Evolutionary conservation across 192 early-diverging fungal species (phyloP).

Genomic region (Rhizoclosmatium sp.): DNA sequence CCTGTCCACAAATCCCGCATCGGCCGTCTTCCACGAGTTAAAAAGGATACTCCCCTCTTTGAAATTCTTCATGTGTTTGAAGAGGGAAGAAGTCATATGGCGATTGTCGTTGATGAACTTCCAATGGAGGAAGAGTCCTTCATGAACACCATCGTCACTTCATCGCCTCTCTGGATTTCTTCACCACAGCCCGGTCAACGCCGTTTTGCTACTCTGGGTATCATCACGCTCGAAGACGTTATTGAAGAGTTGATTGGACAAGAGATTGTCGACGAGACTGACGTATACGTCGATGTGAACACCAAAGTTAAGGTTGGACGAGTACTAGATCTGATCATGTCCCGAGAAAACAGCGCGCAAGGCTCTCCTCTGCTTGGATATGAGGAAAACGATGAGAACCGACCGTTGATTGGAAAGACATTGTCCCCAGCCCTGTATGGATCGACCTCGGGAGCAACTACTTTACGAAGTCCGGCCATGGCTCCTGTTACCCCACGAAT

Average conservation of each 20-base stretch:
- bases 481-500: not conserved
- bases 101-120: slow-evolving; percentile 52
- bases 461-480: not conserved
- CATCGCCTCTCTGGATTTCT: slow-evolving; percentile 32
- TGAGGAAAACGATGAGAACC: not conserved
- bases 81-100: slow-evolving; percentile 62
- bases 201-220: slow-evolving; percentile 45
- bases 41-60: slow-evolving; percentile 53
- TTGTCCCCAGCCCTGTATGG: not conserved
- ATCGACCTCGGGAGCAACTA: not conserved
- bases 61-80: slow-evolving; percentile 65
- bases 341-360: slow-evolving; percentile 7
- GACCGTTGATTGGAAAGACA: not conserved
- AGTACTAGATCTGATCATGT: slow-evolving; percentile 21
- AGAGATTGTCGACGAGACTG: slow-evolving; percentile 66
- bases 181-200: not conserved
- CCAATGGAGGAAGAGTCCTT: slow-evolving; percentile 21
- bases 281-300: slow-evolving; percentile 59
- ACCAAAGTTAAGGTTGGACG: slow-evolving; percentile 53
- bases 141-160: slow-evolving; percentile 19
- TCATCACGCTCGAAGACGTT: slow-evolving; percentile 64
- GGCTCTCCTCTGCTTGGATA: not conserved
- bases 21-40: slow-evolving; percentile 51
- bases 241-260: slow-evolving; percentile 65
- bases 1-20: slow-evolving; percentile 47